Base-by-base conservation (phyloP, 129 eudicot genomes). In the Saussurea involucrata region DNA sequence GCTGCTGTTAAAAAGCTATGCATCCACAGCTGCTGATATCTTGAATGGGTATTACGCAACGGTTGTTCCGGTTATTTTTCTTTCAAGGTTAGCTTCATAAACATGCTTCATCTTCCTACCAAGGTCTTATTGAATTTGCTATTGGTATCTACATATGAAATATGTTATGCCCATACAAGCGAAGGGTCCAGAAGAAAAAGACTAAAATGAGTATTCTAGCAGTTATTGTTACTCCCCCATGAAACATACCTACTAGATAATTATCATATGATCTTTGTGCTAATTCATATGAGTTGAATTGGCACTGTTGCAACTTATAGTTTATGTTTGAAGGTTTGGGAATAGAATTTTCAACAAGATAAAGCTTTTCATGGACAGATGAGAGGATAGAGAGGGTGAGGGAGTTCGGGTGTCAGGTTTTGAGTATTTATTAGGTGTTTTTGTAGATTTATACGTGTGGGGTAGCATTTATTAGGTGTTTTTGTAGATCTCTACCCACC, bases 11-110 rank as follows among this genome's bases (percentile, higher is more conserved):
- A 95, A 86, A 95, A 85, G 94, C 85, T 95, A 87, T 80, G 81
- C 96, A 5, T 95, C 98, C 60, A 74, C 88, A 60, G 96, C 98
- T 74, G 71, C 86, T 76, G 98, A 95, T 84, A 75, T 83, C 49
- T 74, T 95, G 76, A 86, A 80, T 74, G 94, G 96, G 49, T 91
- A 95, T 85, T 87, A 86, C 70, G 87, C 91, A 13, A 85, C 90
- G 42, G 83, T 89, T 72, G 88, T 95, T 72, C 98, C 97, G 20
- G 92, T 89, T 72, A 84, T 89, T 55, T 95, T 91, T 78, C 60
- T 95, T 85, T 89, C 97, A 76, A 91, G 97, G 98, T 95, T 44
- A 74, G 82, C 24, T 78, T 86, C 29, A 0, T 29, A 33, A 69
- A 13, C 36, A 6, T 70, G 12, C 71, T 71, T 36, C 25, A 17